These are phyloP conservation scores for Aspergillus niger DNA, from an alignment of 2,329 filamentous ascomycete genomes.

Conservation along the genomic window DNA sequence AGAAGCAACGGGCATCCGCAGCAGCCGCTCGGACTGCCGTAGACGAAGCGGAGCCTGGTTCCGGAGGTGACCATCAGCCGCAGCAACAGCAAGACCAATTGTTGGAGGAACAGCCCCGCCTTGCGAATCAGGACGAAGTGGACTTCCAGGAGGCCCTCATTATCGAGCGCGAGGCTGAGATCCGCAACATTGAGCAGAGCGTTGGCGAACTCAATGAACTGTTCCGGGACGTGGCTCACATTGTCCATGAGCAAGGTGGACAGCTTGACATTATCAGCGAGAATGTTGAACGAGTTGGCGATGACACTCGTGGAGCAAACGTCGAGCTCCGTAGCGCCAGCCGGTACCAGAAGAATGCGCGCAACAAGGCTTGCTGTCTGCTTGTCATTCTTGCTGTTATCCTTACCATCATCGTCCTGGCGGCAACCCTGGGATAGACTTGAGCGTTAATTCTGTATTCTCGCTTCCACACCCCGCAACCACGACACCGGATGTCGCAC, in stretches of 20 bases:
- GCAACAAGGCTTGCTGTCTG: constrained; percentile 92
- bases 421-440: constrained; percentile 71
- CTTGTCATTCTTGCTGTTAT: constrained; percentile 87
- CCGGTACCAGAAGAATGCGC: constrained; percentile 90
- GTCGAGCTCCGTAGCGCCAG: constrained; percentile 81
- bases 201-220: constrained; percentile 95
- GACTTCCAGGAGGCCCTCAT: constrained; percentile 97
- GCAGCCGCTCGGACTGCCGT: constrained; percentile 79
- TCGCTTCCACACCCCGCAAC: neutral
- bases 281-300: constrained; percentile 80
- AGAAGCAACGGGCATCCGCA: constrained; percentile 87
- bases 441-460: constrained; percentile 21
- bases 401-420: constrained; percentile 83
- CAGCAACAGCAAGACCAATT: constrained; percentile 70
- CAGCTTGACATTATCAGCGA: constrained; percentile 83
- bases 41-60: constrained; percentile 53
- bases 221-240: constrained; percentile 96
- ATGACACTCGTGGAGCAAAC: constrained; percentile 82
- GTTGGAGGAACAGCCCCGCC: constrained; percentile 73
- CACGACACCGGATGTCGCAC: constrained; percentile 12
- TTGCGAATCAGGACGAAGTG: constrained; percentile 90
- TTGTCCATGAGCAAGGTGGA: constrained; percentile 91
- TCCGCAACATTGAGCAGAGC: constrained; percentile 94
- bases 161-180: constrained; percentile 93
- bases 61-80: constrained; percentile 42